Evolutionary conservation across 768 basidiomycete genomes (phyloP).

Genomic region (Cubamyces sp.): DNA sequence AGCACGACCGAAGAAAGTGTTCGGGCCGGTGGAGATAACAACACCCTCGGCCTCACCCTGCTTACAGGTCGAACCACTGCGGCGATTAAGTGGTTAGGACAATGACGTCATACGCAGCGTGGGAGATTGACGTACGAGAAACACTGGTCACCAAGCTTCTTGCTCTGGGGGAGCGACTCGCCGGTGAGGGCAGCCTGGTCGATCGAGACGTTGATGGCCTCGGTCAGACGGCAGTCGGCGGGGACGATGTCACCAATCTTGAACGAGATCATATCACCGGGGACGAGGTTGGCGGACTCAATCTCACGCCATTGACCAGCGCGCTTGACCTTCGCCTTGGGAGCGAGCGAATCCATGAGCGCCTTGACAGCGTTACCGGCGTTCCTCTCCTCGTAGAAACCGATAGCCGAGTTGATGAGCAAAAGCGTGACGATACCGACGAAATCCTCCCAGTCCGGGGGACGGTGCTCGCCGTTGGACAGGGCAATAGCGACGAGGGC

Average conservation of each 20-base stretch:
- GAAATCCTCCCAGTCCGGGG: conserved; percentile 98
- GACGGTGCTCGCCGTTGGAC: conserved; percentile 84
- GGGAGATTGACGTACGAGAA: conserved; percentile 79
- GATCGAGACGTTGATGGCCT: conserved; percentile 96
- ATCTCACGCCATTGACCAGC: conserved; percentile 86
- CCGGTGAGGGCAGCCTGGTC: conserved; percentile 98
- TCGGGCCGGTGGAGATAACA: conserved; percentile 96
- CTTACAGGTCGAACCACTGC: conserved; percentile 95
- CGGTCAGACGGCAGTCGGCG: conserved; percentile 95
- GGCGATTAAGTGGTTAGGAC: neutral
- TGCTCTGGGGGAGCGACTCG: conserved; percentile 91
- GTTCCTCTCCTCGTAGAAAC: conserved; percentile 97
- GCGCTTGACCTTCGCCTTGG: conserved; percentile 95
- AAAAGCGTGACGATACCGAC: conserved; percentile 92
- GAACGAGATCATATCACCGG: conserved; percentile 96
- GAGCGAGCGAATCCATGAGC: conserved; percentile 98
- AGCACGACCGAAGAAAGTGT: conserved; percentile 99
- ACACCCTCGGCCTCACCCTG: conserved; percentile 99
- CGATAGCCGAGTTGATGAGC: conserved; percentile 94
- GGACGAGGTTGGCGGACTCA: conserved; percentile 87
- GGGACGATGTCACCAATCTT: conserved; percentile 99
- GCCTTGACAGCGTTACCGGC: conserved; percentile 99
- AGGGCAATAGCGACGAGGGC: conserved; percentile 93
- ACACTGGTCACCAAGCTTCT: conserved; percentile 95
- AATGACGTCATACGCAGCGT: conserved; percentile 2